Percentiles rank a stretch among this genome's conserved stretches.
Conservation (phyloP, 1,284 basidiomycete genomes). For the Mycena citricolor region DNA sequence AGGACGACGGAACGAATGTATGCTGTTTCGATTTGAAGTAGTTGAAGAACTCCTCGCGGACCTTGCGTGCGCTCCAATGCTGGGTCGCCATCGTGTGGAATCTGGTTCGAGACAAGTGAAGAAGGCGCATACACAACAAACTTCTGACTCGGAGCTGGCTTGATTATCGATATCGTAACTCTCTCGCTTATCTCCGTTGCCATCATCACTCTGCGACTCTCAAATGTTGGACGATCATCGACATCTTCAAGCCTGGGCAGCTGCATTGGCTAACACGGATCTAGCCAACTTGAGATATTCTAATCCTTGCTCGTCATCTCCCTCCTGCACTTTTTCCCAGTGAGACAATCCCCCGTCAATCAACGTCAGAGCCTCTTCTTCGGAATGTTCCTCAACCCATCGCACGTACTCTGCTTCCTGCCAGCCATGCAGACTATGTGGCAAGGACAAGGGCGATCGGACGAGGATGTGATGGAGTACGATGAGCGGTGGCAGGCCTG, state of each 20-base stretch:
- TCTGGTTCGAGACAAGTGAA: no score
- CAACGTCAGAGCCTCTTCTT: slow-evolving; percentile 69
- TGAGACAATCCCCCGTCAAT: slow-evolving; percentile 68
- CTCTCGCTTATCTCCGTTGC: no score
- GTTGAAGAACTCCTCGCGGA: slow-evolving; percentile 74
- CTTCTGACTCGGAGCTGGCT: no score
- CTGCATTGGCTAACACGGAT: slow-evolving; percentile 48
- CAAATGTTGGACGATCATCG: no score
- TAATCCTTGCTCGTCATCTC: slow-evolving; percentile 44
- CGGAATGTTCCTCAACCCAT: slow-evolving; percentile 80
- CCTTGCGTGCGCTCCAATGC: slow-evolving; percentile 71
- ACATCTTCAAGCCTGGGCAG: neutral
- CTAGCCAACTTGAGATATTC: slow-evolving; percentile 69
- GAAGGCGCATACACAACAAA: no score
- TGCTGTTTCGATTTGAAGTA: slow-evolving; percentile 80
- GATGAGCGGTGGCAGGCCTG: slow-evolving; percentile 76
- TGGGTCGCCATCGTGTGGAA: slow-evolving; percentile 22
- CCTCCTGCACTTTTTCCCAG: slow-evolving; percentile 69
- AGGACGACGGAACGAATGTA: slow-evolving; percentile 90
- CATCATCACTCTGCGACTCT: no score
- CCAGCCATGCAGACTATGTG: slow-evolving; percentile 88
- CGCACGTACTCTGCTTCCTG: slow-evolving; percentile 89
- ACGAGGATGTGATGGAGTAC: slow-evolving; percentile 91
- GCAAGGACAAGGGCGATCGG: slow-evolving; percentile 81
- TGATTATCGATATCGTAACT: no score